phyloP scores from a whole-genome alignment of 768 basidiomycete genomes.

The Hygrocybe coccinea region DNA sequence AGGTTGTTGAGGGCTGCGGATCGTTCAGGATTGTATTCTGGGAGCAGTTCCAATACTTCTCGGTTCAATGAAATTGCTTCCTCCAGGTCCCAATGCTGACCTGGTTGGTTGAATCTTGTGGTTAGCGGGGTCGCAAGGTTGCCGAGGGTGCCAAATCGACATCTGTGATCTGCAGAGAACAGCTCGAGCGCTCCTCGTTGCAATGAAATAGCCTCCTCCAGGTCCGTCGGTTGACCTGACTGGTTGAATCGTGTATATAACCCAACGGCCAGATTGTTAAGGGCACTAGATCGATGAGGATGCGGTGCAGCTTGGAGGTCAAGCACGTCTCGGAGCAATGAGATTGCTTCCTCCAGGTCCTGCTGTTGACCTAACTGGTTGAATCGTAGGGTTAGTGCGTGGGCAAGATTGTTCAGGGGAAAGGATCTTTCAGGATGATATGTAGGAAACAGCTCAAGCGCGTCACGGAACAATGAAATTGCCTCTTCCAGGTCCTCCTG shows the following conservation, averaged over 20 bases:
- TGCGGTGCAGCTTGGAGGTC: conserved; percentile 11
- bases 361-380: background rate
- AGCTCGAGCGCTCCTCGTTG: conserved; percentile 2
- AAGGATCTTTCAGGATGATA: conserved; percentile 9
- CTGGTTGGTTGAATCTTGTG: too few relatives aligned
- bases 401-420: conserved; percentile 17
- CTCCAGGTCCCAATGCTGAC: too few relatives aligned
- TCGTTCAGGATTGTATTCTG: conserved; percentile 12
- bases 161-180: background rate
- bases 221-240: conserved; percentile 7
- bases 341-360: too few relatives aligned
- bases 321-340: conserved; percentile 13
- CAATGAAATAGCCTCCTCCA: conserved; percentile 10
- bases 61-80: too few relatives aligned
- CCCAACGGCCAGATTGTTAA: conserved; percentile 17
- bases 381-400: conserved; percentile 6
- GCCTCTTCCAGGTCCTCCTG: conserved; percentile 9
- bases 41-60: too few relatives aligned
- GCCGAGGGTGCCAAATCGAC: too few relatives aligned
- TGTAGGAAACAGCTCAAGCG: conserved; percentile 10
- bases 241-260: conserved; percentile 16
- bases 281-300: conserved; percentile 8
- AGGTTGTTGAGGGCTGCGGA: conserved; percentile 10
- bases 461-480: conserved; percentile 5
- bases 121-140: too few relatives aligned